phyloP scores from a whole-genome alignment of 2,329 filamentous ascomycete species.

The Elsinoe batatas region DNA sequence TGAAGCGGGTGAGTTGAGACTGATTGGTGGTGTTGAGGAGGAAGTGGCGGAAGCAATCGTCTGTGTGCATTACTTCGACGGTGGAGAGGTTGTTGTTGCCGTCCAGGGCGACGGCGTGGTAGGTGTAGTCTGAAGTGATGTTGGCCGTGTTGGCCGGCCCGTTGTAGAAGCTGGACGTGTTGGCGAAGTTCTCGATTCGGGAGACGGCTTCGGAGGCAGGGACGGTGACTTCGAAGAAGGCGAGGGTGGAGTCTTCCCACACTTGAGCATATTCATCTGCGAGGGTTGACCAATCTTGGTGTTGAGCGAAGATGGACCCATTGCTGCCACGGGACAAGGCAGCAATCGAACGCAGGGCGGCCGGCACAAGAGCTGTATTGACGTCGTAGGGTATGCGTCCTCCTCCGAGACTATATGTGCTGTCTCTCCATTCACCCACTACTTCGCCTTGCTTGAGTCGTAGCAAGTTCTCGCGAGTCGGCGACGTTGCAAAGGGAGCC shows the following conservation, averaged over 20 bases:
- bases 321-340: slow-evolving; percentile 37
- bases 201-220: slow-evolving; percentile 35
- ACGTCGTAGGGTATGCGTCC: slow-evolving; percentile 57
- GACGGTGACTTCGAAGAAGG: slow-evolving; percentile 45
- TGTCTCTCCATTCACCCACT: slow-evolving; percentile 57
- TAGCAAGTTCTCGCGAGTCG: slow-evolving; percentile 44
- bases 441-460: slow-evolving; percentile 44
- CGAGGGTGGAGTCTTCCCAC: slow-evolving; percentile 53
- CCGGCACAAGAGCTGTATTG: slow-evolving; percentile 53
- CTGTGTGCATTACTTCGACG: slow-evolving; percentile 53
- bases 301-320: slow-evolving; percentile 38
- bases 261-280: slow-evolving; percentile 46
- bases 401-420: slow-evolving; percentile 49
- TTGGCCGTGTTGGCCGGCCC: slow-evolving; percentile 36
- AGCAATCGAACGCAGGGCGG: slow-evolving; percentile 50
- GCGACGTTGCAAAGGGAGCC: slow-evolving; percentile 40
- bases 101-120: slow-evolving; percentile 49
- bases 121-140: slow-evolving; percentile 39
- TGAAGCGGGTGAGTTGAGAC: slow-evolving; percentile 45
- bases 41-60: slow-evolving; percentile 55
- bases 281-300: slow-evolving; percentile 36
- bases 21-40: slow-evolving; percentile 52
- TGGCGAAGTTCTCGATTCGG: slow-evolving; percentile 42
- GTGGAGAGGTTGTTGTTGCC: slow-evolving; percentile 40
- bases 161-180: slow-evolving; percentile 30